Evolutionary conservation across 1,284 basidiomycete genomes (phyloP).

Genomic region (Violaceomyces palustris): DNA sequence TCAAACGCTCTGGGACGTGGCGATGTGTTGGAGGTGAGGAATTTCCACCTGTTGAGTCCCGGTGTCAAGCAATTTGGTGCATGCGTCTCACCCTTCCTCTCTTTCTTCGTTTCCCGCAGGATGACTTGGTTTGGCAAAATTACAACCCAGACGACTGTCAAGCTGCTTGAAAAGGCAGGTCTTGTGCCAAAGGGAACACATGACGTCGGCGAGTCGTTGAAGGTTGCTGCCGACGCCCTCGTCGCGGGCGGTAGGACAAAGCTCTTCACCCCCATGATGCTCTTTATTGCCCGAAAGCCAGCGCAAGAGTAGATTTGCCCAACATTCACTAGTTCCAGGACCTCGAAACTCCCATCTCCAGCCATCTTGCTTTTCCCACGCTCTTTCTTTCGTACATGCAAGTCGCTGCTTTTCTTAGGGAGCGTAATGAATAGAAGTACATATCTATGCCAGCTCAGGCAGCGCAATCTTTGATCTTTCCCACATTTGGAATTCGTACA

Average conservation of each 20-base stretch:
- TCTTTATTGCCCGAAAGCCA: constrained; percentile 27
- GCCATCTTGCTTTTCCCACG: too few species aligned
- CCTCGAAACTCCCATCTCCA: too few species aligned
- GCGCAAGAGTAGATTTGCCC: neutral
- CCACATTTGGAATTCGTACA: constrained; percentile 30
- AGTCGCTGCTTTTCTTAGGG: too few species aligned
- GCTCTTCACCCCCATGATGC: constrained; percentile 58
- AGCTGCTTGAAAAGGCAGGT: constrained; percentile 71
- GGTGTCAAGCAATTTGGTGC: neutral
- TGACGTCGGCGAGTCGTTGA: constrained; percentile 83
- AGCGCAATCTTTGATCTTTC: neutral
- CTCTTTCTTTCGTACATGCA: too few species aligned
- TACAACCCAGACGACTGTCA: constrained; percentile 75
- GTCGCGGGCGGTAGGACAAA: constrained; percentile 81
- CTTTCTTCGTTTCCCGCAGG: constrained; percentile 68
- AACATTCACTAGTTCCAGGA: too few species aligned
- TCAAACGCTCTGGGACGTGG: constrained; percentile 91
- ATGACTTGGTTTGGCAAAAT: constrained; percentile 83
- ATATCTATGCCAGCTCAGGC: too few species aligned
- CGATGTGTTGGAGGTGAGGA: constrained; percentile 17
- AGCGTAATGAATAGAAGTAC: too few species aligned
- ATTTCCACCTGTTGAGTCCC: too few species aligned
- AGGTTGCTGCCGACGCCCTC: constrained; percentile 72
- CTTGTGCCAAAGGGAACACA: constrained; percentile 87
- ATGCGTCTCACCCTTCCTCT: constrained; percentile 44